Evolutionary conservation across 176 grass and related monocot genomes (phyloP), one percentile per base, ranked within the genome.

Genomic region (Themeda triandra): DNA sequence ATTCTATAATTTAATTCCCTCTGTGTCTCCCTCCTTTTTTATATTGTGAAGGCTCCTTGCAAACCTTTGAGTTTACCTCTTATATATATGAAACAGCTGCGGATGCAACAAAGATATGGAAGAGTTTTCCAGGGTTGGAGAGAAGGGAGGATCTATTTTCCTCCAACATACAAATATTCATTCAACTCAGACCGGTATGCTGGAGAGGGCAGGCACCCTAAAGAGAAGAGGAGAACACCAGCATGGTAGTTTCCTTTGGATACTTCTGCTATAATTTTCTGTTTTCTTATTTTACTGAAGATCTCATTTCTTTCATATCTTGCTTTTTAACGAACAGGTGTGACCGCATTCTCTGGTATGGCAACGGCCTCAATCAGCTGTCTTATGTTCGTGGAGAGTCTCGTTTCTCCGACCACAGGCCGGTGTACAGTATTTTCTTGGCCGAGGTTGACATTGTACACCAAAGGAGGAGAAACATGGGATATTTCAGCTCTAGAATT

Each of bases 101-200:
- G 91, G 41, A 97, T 97, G 83, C 89, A 97, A 81, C 89, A 83
- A 88, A 91, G 94, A 80, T 93, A 73, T 76, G 94, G 94, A 39
- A 79, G 94, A 51, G 89, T 97, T 92, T 97, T 97, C 73, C 79
- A 85, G 71, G 94, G 94, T 49, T 97, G 94, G 94, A 97, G 81
- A 78, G 94, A 97, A 93, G 94, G 94, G 62, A 93, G 91, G 27
- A 97, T 97, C 42, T 97, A 93, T 87, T 97, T 97, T 85, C 94
- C 94, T 56, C 94, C 94, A 28, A 97, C 94, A 29, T 97, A 97
- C 56, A 97, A 97, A 87, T 97, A 93, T 80, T 97, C 91, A 18
- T 93, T 89, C 78, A 97, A 97, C 73, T 97, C 94, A 51, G 94
- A 97, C 66, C 87, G 94, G 24, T 97, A 93, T 37, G 84, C 94